Conservation (phyloP, 768 basidiomycete genomes). For the Podaxis sp. region DNA sequence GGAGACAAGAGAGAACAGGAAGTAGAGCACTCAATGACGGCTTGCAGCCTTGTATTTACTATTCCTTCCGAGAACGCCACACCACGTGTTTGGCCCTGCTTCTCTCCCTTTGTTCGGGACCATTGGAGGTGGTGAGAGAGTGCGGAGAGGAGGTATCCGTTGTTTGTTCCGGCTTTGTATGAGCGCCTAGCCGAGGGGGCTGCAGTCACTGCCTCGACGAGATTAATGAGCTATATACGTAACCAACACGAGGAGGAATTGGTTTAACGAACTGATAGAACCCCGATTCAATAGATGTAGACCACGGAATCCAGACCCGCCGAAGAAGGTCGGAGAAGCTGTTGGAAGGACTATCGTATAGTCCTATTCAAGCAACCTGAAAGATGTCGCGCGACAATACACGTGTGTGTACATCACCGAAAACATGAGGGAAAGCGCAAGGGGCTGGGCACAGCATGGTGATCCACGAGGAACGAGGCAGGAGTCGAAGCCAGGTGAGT, state of each 20-base stretch:
- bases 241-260: not conserved
- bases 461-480: constrained; percentile 1
- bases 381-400: not conserved
- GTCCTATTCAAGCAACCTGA: not conserved
- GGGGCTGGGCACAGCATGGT: not conserved
- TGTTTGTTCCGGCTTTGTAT: not conserved
- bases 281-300: not conserved
- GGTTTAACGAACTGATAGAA: not conserved
- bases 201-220: not conserved
- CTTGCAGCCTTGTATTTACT: not conserved
- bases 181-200: not conserved
- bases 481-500: not conserved
- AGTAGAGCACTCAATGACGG: not conserved
- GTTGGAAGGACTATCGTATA: not conserved
- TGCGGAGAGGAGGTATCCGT: not conserved
- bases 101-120: not conserved
- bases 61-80: not conserved
- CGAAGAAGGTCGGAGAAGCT: not conserved
- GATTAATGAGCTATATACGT: not conserved
- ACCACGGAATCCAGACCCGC: not conserved
- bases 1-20: not conserved
- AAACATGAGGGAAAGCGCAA: not conserved
- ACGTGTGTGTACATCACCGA: constrained; percentile 3
- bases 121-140: not conserved
- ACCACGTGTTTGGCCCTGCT: constrained; percentile 10